A percentile compares a stretch with the other conserved stretches of the same genome.
These are phyloP conservation scores for Solanum hybrid DNA, from an alignment of 305 asterid genomes.

Conservation along the genomic window DNA sequence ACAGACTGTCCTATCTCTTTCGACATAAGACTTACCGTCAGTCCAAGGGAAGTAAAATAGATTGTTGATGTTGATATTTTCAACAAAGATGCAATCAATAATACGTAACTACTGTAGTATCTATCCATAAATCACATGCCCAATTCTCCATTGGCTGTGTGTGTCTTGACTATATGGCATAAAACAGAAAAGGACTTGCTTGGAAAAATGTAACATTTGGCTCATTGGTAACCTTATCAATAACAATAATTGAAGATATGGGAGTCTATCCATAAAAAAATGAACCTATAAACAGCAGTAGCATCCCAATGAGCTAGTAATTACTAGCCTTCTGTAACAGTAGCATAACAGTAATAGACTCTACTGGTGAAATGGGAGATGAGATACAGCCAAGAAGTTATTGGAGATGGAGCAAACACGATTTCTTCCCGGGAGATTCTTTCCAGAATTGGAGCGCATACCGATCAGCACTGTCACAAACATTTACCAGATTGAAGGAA, in stretches of 20 bases:
- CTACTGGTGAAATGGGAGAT: slow-evolving; percentile 18
- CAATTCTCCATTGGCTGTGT: neutral
- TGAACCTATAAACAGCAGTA: neutral
- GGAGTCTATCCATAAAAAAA: neutral
- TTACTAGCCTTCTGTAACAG: neutral
- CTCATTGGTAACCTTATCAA: neutral
- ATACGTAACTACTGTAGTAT: neutral
- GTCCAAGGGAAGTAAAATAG: neutral
- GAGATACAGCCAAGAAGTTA: slow-evolving; percentile 40
- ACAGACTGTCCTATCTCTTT: neutral
- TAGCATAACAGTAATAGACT: slow-evolving; percentile 13
- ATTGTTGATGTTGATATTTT: neutral
- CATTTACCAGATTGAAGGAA: slow-evolving; percentile 15
- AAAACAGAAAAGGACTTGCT: neutral
- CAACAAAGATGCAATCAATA: neutral
- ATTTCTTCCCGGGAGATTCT: slow-evolving; percentile 59
- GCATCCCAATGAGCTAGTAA: neutral
- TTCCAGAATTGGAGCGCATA: slow-evolving; percentile 40
- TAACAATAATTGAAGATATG: neutral
- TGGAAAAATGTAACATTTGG: neutral
- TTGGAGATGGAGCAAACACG: slow-evolving; percentile 78
- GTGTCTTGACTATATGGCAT: neutral
- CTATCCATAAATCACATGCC: neutral
- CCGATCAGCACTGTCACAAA: slow-evolving; percentile 26
- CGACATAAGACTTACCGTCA: neutral